Conservation (phyloP, 2,329 filamentous ascomycete genomes). For the Neopestalotiopsis rosae region DNA sequence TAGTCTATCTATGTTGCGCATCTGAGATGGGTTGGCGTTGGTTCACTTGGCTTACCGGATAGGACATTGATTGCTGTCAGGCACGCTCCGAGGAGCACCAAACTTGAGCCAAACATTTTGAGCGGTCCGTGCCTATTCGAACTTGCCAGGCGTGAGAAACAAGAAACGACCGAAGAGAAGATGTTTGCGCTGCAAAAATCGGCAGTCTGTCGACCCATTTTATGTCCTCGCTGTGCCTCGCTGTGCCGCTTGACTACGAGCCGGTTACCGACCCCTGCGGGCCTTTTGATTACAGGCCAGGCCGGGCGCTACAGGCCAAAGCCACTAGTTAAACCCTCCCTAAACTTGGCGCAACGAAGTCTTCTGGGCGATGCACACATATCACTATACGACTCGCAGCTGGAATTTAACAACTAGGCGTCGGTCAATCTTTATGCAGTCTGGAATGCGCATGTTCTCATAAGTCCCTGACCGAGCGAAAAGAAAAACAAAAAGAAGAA, state of each 20-base stretch:
- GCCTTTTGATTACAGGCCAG: background rate
- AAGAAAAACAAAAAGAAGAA: too few species aligned
- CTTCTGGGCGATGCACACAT: too few species aligned
- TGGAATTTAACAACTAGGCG: too few species aligned
- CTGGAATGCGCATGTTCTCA: too few species aligned
- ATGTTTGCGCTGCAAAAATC: background rate
- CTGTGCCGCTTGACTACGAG: background rate
- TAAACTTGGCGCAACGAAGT: too few species aligned
- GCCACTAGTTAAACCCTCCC: too few species aligned
- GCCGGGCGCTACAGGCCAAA: background rate
- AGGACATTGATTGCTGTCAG: background rate
- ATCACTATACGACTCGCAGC: too few species aligned
- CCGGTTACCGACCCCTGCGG: background rate
- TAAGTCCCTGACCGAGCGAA: too few species aligned
- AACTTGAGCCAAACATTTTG: background rate
- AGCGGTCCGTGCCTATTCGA: background rate
- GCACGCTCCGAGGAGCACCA: background rate
- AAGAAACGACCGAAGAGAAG: background rate
- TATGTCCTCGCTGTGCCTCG: conserved; percentile 2
- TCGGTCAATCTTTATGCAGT: too few species aligned
- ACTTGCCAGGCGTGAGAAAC: background rate
- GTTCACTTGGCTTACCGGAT: background rate
- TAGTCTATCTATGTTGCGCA: background rate
- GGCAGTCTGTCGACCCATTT: background rate
- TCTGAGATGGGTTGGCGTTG: background rate